Conservation (phyloP, 352 stramenopile genomes). For the Thalassiosira mediterranea region DNA sequence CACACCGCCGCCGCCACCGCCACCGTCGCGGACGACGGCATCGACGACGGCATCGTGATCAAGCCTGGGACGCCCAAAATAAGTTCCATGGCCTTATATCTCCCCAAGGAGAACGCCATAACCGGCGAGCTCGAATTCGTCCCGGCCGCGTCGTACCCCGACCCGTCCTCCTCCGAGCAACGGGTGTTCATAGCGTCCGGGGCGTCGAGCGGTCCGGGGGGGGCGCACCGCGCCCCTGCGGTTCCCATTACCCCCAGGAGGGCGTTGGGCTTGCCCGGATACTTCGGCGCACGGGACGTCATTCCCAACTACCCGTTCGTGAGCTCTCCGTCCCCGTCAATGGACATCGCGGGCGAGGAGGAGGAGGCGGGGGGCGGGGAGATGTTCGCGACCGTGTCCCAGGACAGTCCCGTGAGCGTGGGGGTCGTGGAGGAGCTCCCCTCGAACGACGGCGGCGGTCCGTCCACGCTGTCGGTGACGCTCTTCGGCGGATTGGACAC, state of each 20-base stretch:
- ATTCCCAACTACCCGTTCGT: slow-evolving; percentile 76
- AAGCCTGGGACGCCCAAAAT: slow-evolving; percentile 55
- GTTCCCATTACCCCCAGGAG: slow-evolving; percentile 14
- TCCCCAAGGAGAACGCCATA: slow-evolving; percentile 78
- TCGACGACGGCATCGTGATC: slow-evolving; percentile 22
- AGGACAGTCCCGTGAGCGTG: slow-evolving; percentile 1
- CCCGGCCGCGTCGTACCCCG: slow-evolving; percentile 67
- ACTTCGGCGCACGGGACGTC: slow-evolving; percentile 65
- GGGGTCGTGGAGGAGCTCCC: not conserved
- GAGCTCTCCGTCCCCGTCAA: slow-evolving; percentile 8
- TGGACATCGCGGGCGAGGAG: slow-evolving; percentile 2
- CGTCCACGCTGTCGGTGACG: slow-evolving; percentile 67
- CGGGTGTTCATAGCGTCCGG: slow-evolving; percentile 79
- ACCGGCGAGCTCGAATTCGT: slow-evolving; percentile 82
- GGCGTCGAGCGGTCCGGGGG: slow-evolving; percentile 22
- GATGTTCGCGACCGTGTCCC: slow-evolving; percentile 9
- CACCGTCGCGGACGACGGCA: too few species aligned
- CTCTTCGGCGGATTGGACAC: slow-evolving; percentile 79
- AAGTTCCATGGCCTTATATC: slow-evolving; percentile 80
- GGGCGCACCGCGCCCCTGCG: slow-evolving; percentile 21
- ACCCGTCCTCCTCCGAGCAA: slow-evolving; percentile 56
- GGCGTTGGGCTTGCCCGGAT: slow-evolving; percentile 66
- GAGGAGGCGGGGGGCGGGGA: not conserved
- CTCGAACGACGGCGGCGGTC: not conserved
- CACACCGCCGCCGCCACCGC: slow-evolving; percentile 10